Evolutionary conservation across 306 rosid genomes (phyloP).

Genomic region (Comarum palustre): DNA sequence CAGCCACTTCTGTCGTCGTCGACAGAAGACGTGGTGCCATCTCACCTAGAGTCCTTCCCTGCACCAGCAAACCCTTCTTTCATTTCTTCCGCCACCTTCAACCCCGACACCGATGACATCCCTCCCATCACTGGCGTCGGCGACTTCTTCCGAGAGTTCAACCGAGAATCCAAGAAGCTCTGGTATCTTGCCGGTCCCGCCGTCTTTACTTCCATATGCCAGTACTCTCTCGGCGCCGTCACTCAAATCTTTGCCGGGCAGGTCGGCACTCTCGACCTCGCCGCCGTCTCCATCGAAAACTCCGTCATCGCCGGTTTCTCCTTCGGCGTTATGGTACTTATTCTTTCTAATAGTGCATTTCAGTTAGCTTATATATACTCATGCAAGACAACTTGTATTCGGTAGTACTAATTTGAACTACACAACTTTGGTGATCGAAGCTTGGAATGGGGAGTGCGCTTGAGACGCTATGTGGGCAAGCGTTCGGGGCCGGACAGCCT

Average conservation of each 20-base stretch:
- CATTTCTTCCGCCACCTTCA: slow-evolving; percentile 33
- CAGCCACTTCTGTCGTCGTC: slow-evolving; percentile 30
- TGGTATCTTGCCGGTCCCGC: slow-evolving; percentile 96
- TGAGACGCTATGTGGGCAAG: slow-evolving; percentile 93
- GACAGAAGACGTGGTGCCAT: neutral
- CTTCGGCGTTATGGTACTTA: slow-evolving; percentile 64
- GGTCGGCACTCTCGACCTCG: slow-evolving; percentile 68
- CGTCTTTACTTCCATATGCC: slow-evolving; percentile 72
- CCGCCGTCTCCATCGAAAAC: slow-evolving; percentile 83
- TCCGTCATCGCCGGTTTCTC: slow-evolving; percentile 94
- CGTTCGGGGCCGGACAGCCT: slow-evolving; percentile 69
- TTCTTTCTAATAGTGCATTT: neutral
- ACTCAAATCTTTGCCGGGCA: slow-evolving; percentile 87
- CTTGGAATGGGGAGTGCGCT: slow-evolving; percentile 96
- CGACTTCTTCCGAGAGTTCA: slow-evolving; percentile 49
- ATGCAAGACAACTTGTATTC: neutral
- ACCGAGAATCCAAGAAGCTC: slow-evolving; percentile 57
- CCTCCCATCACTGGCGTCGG: slow-evolving; percentile 38
- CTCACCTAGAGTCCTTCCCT: slow-evolving; percentile 26
- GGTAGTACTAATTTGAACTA: neutral
- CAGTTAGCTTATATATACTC: neutral
- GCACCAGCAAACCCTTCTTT: slow-evolving; percentile 10
- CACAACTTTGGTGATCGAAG: slow-evolving; percentile 24
- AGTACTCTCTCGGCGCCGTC: slow-evolving; percentile 86
- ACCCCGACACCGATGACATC: slow-evolving; percentile 53